Base-by-base conservation (phyloP, 441 rosid species). In the Isatis lusitanica region DNA sequence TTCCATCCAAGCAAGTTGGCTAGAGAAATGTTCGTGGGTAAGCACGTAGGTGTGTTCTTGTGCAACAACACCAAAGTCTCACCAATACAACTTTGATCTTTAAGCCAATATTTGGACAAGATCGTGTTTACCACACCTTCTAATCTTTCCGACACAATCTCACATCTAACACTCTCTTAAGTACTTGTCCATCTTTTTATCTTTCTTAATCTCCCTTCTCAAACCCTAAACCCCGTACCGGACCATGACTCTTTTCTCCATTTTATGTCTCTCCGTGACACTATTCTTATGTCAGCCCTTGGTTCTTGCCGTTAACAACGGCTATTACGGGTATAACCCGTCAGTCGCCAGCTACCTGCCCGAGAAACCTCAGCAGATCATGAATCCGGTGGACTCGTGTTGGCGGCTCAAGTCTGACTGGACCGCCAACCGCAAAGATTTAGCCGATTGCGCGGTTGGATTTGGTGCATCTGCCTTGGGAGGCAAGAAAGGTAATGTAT, bases 361-460 rank as follows among this genome's bases (percentile, higher is more conserved):
- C 2, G 71, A 24, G 67, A 48, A 63, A 7, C 57, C 78, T 33
- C 73, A 70, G 13, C 82, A 53, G 21, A 9, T 76, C 9, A 71
- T 87, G 84, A 92, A 90, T 38, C 68, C 77, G 9, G 76, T 92
- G 10, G 97, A 90, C 57, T 80, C 87, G 0, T 88, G 94, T 71
- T 82, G 97, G 96, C 84, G 92, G 13, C 53, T 70, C 56, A 79
- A 85, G 33, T 44, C 90, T 1, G 67, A 86, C 36, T 90, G 94
- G 97, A 78, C 81, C 3, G 12, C 50, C 12, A 86, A 87, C 78
- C 87, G 92, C 3, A 73, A 69, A 48, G 80, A 81, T 9, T 61
- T 92, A 65, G 88, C 96, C 0, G 66, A 87, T 59, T 90, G 96
- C 6, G 83, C 82, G 0, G 83, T 90, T 10, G 97, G 97, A 9